phyloP scores from a whole-genome alignment of 2,329 filamentous ascomycete species.

The Pseudogymnoascus sp. region DNA sequence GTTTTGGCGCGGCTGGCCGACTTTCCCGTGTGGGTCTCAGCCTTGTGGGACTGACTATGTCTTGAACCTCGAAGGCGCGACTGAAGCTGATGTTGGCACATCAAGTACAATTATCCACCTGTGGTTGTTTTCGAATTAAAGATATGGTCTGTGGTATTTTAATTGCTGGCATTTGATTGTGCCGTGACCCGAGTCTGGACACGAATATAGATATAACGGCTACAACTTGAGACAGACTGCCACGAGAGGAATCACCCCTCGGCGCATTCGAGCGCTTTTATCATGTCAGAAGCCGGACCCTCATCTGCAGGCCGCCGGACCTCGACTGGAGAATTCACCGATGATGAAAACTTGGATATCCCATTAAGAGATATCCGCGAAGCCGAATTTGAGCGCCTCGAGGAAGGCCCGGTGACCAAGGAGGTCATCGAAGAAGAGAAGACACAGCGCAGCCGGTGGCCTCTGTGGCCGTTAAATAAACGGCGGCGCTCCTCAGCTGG shows the following conservation, averaged over 20 bases:
- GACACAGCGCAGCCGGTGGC: not conserved
- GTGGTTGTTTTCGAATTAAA: not conserved
- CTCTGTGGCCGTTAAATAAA: not conserved
- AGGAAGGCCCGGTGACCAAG: not conserved
- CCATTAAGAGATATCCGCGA: conserved; percentile 1
- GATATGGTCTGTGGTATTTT: not conserved
- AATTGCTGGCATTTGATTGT: conserved; percentile 6
- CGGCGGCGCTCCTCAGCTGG: not conserved
- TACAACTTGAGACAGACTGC: not conserved
- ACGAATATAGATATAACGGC: not conserved
- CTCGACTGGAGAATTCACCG: conserved; percentile 1
- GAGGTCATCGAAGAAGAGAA: not conserved
- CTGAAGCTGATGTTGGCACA: not conserved
- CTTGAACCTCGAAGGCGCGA: not conserved
- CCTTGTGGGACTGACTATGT: conserved; percentile 1
- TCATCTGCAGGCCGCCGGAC: not conserved
- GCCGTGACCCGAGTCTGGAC: not conserved
- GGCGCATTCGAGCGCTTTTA: not conserved
- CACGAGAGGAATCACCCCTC: not conserved
- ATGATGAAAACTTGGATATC: not conserved
- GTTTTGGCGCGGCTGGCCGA: not conserved
- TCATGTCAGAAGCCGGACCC: not conserved
- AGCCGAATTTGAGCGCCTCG: conserved; percentile 1
- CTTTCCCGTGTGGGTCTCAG: conserved; percentile 3
- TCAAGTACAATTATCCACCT: not conserved